phyloP scores from a whole-genome alignment of 192 early-diverging fungal genomes.

The Coemansia sp. region DNA sequence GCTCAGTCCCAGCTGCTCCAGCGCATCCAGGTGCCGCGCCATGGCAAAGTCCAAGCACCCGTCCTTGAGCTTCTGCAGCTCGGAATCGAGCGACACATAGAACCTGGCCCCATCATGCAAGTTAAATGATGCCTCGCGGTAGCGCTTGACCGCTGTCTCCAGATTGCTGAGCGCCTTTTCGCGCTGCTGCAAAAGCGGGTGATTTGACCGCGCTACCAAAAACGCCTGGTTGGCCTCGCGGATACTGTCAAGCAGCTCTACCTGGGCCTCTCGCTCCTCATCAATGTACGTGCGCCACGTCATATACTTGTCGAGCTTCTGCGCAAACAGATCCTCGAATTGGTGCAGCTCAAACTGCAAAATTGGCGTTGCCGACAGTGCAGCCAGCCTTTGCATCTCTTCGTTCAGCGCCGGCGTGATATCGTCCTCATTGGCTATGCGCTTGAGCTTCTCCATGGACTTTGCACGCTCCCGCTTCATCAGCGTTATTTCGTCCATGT shows the following conservation, averaged over 20 bases:
- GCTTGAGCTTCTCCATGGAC: conserved; percentile 67
- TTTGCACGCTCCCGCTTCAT: conserved; percentile 62
- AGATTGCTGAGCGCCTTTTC: conserved; percentile 77
- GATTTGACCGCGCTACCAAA: conserved; percentile 61
- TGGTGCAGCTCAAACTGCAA: conserved; percentile 73
- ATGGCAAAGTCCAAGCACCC: conserved; percentile 72
- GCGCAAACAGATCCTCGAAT: conserved; percentile 74
- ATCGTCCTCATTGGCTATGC: conserved; percentile 72
- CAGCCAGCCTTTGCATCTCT: conserved; percentile 64
- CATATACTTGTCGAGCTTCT: conserved; percentile 72
- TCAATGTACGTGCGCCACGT: conserved; percentile 59
- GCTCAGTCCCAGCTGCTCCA: conserved; percentile 48
- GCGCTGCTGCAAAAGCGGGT: conserved; percentile 61
- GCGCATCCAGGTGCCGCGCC: conserved; percentile 66
- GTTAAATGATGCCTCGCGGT: conserved; percentile 71
- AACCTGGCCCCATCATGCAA: conserved; percentile 76
- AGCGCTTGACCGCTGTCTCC: conserved; percentile 72
- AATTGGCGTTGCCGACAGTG: conserved; percentile 58
- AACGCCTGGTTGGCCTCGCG: conserved; percentile 67
- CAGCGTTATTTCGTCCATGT: conserved; percentile 58
- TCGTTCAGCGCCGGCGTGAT: conserved; percentile 69
- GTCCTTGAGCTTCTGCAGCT: conserved; percentile 60
- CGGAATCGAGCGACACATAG: conserved; percentile 67
- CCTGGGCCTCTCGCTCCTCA: conserved; percentile 64
- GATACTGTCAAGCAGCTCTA: conserved; percentile 60